phyloP scores from a whole-genome alignment of 768 basidiomycete species.

The Agaricus sinodeliciosus region DNA sequence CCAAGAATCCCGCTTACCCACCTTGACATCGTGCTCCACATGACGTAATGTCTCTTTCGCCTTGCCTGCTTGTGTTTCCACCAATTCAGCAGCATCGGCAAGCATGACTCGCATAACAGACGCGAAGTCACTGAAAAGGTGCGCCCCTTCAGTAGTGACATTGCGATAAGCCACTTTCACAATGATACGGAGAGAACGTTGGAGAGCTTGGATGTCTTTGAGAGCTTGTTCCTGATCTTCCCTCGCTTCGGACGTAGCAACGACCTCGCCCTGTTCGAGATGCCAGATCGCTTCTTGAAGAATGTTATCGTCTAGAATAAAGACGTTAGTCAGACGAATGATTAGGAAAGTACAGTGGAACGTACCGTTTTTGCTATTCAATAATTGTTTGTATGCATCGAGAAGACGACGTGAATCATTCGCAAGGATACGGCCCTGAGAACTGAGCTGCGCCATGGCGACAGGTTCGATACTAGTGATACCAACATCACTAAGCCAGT shows the following conservation, averaged over 20 bases:
- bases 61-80: slow-evolving; percentile 44
- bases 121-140: slow-evolving; percentile 53
- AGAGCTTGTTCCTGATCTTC: slow-evolving; percentile 38
- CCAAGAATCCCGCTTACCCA: slow-evolving; percentile 50
- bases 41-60: slow-evolving; percentile 49
- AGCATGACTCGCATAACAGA: slow-evolving; percentile 59
- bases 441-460: slow-evolving; percentile 38
- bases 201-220: slow-evolving; percentile 44
- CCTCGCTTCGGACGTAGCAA: slow-evolving; percentile 26
- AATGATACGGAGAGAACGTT: slow-evolving; percentile 41
- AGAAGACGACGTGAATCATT: slow-evolving; percentile 44
- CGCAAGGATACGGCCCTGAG: slow-evolving; percentile 48
- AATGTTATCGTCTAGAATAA: slow-evolving; percentile 47
- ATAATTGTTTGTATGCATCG: slow-evolving; percentile 50
- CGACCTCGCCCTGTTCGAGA: slow-evolving; percentile 47
- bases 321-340: neutral
- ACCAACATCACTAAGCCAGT: slow-evolving; percentile 46
- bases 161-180: slow-evolving; percentile 48
- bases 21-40: slow-evolving; percentile 52
- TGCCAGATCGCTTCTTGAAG: slow-evolving; percentile 66
- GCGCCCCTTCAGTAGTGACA: slow-evolving; percentile 44
- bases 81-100: slow-evolving; percentile 57
- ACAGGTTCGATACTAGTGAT: slow-evolving; percentile 39
- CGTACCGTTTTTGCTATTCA: slow-evolving; percentile 51
- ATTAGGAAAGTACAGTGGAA: neutral